Evolutionary conservation across 176 grass and related monocot genomes (phyloP), one percentile per base, ranked within the genome.

Genomic region (Eragrostis nindensis): DNA sequence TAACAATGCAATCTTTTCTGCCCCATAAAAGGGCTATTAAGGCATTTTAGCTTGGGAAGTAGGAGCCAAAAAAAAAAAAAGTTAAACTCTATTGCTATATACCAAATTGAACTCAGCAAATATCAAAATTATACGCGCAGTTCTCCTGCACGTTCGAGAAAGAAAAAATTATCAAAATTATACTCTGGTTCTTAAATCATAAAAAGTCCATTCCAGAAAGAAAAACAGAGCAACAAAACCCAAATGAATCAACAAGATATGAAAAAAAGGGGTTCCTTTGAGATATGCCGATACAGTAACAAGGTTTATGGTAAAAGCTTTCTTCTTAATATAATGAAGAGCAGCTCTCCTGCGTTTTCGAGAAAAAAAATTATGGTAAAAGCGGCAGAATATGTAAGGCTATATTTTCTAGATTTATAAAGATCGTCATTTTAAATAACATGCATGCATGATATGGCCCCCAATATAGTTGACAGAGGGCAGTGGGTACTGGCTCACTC

Each of bases 301-400:
- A 48, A 53, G 47, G 29, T 49, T 69, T 62, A 7, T 77, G 67
- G 77, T 74, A n/a, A n/a, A n/a, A n/a, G n/a, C n/a, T n/a, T n/a
- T n/a, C n/a, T n/a, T n/a, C n/a, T n/a, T n/a, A n/a, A n/a, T n/a
- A n/a, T n/a, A n/a, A n/a, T n/a, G n/a, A n/a, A n/a, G n/a, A n/a
- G n/a, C n/a, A n/a, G n/a, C n/a, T n/a, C n/a, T n/a, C n/a, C n/a
- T n/a, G n/a, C n/a, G n/a, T n/a, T n/a, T n/a, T n/a, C n/a, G n/a
- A n/a, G n/a, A n/a, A n/a, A n/a, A n/a, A n/a, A n/a, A n/a, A n/a
- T n/a, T n/a, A n/a, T n/a, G n/a, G n/a, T n/a, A 41, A 69, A 87
- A 54, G 69, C 8, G 53, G 52, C n/a, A 64, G 55, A 75, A 41
- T 25, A 50, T 26, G 19, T 25, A 16, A 59, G 50, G 29, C 19